Percentiles rank a stretch among this genome's conserved stretches.
phyloP scores from a whole-genome alignment of 331 rosid genomes.

The Quercus tomentella region DNA sequence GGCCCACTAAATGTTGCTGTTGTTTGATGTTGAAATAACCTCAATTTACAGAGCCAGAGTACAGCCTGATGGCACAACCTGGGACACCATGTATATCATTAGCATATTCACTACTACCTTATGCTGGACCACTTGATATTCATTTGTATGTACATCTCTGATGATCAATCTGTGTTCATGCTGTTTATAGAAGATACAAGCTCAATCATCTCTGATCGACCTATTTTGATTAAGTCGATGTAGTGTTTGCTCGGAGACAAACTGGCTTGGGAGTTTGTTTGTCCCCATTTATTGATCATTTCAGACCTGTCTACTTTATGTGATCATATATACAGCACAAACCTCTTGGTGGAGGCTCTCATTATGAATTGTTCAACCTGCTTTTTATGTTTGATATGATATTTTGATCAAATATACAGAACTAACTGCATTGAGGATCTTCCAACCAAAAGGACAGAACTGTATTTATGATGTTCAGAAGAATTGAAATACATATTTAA shows the following conservation, averaged over 20 bases:
- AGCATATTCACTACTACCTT: background rate
- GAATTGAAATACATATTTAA: background rate
- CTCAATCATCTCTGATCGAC: background rate
- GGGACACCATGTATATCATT: background rate
- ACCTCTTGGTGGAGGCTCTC: background rate
- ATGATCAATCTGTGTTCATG: background rate
- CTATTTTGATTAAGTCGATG: background rate
- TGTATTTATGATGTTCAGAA: too few relatives aligned
- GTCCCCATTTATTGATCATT: background rate
- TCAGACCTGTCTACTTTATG: background rate
- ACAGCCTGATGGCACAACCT: background rate
- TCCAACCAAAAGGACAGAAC: too few relatives aligned
- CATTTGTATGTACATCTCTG: background rate
- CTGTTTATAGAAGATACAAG: background rate
- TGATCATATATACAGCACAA: background rate
- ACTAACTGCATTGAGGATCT: too few relatives aligned
- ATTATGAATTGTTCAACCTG: background rate
- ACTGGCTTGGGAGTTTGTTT: background rate
- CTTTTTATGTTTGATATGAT: background rate
- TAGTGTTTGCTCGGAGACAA: background rate
- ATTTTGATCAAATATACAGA: too few relatives aligned
- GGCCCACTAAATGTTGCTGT: background rate
- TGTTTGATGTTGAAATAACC: background rate
- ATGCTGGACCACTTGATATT: background rate
- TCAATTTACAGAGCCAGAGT: background rate